A percentile compares a stretch with the other conserved stretches of the same genome.
Conservation (phyloP, 352 stramenopile species). For the Phytophthora colocasiae region DNA sequence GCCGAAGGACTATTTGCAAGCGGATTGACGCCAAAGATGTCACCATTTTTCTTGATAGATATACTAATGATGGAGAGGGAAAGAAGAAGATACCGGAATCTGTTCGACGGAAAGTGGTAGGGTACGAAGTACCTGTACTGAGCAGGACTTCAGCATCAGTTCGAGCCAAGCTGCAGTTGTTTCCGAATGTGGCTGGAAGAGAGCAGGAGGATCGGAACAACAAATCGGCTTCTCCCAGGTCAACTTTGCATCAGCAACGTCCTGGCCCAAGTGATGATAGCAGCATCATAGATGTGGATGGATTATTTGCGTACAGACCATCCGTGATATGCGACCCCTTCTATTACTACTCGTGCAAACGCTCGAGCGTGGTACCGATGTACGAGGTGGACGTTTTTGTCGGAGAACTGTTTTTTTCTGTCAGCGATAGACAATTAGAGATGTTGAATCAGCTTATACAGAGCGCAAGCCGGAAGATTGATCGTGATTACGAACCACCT, state of each 20-base stretch:
- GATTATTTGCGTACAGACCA: constrained; percentile 46
- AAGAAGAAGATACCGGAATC: constrained; percentile 31
- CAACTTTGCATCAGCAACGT: constrained; percentile 14
- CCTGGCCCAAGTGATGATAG: constrained; percentile 7
- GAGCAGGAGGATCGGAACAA: constrained; percentile 20
- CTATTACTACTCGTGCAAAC: constrained; percentile 69
- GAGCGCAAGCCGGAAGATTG: constrained; percentile 44
- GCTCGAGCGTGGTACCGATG: constrained; percentile 48
- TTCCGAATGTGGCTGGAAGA: constrained; percentile 32
- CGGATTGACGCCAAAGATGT: constrained; percentile 78
- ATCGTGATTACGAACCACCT: constrained; percentile 17
- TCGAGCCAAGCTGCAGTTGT: constrained; percentile 62
- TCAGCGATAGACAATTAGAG: constrained; percentile 82
- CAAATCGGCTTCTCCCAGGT: constrained; percentile 23
- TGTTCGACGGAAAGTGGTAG: constrained; percentile 75
- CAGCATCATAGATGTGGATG: constrained; percentile 46
- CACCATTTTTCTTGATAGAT: constrained; percentile 87
- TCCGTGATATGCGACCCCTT: constrained; percentile 72
- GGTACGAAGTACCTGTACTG: constrained; percentile 84
- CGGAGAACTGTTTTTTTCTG: constrained; percentile 71
- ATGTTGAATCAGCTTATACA: constrained; percentile 81
- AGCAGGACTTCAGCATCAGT: constrained; percentile 72
- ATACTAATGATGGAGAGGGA: constrained; percentile 60
- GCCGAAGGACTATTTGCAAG: constrained; percentile 65
- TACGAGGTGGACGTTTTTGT: constrained; percentile 81